phyloP scores from a whole-genome alignment of 2,329 filamentous ascomycete species.

The Penicillium aurantiogriseum region DNA sequence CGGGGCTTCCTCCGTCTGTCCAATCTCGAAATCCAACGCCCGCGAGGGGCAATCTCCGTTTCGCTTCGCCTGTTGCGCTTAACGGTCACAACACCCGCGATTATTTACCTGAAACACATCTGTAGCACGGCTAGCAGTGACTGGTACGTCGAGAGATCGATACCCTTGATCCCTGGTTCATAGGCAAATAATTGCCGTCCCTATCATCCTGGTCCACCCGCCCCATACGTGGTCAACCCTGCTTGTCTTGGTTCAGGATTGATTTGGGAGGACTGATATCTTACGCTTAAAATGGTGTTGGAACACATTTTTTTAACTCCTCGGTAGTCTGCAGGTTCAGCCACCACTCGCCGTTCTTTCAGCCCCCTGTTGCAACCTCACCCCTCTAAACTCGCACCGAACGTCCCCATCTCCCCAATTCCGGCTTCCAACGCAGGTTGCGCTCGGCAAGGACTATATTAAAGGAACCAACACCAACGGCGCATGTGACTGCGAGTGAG shows the following conservation, averaged over 20 bases:
- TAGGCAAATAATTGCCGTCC: constrained; percentile 3
- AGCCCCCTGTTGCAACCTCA: constrained; percentile 22
- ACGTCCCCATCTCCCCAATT: constrained; percentile 1
- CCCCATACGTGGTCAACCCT: not conserved
- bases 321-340: constrained; percentile 17
- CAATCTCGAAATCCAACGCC: constrained; percentile 14
- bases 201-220: not conserved
- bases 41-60: constrained; percentile 25
- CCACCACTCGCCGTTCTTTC: constrained; percentile 19
- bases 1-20: constrained; percentile 1
- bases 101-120: constrained; percentile 21
- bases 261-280: constrained; percentile 7
- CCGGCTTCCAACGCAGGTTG: not conserved
- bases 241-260: constrained; percentile 4
- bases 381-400: constrained; percentile 18
- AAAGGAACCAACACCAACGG: not conserved
- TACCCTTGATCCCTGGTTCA: not conserved
- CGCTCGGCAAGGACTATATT: not conserved
- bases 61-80: constrained; percentile 21
- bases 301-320: constrained; percentile 18
- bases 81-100: constrained; percentile 21
- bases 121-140: constrained; percentile 8
- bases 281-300: constrained; percentile 18
- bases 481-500: not conserved
- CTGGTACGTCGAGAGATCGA: constrained; percentile 12